Percentiles rank a stretch among this genome's conserved stretches.
Conservation (phyloP, 768 basidiomycete genomes). For the Mycena leptocephala region DNA sequence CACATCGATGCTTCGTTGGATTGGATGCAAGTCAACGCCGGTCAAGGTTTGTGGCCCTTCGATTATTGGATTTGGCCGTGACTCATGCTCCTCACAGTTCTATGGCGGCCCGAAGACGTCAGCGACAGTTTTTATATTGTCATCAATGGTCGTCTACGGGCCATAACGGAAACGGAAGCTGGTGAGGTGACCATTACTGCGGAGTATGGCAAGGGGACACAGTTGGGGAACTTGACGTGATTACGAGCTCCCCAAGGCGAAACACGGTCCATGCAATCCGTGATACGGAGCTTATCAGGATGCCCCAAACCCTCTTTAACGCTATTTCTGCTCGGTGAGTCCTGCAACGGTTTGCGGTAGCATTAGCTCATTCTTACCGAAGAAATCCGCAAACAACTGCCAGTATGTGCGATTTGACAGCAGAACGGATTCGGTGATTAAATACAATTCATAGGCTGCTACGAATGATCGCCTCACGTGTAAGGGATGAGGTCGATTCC, state of each 20-base stretch:
- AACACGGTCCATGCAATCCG: slow-evolving; percentile 98
- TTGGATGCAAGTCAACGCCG: slow-evolving; percentile 98
- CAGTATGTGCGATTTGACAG: slow-evolving; percentile 65
- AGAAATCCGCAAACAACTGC: slow-evolving; percentile 92
- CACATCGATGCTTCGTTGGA: slow-evolving; percentile 98
- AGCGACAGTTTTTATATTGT: slow-evolving; percentile 99
- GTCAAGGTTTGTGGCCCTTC: slow-evolving; percentile 65
- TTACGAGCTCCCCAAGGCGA: slow-evolving; percentile 89
- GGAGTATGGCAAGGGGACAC: slow-evolving; percentile 99
- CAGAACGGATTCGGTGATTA: not conserved
- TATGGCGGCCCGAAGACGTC: slow-evolving; percentile 92
- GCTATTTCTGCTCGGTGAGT: slow-evolving; percentile 90
- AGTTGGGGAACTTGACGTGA: slow-evolving; percentile 97
- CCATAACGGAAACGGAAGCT: slow-evolving; percentile 85
- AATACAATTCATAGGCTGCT: slow-evolving; percentile 66
- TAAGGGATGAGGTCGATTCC: slow-evolving; percentile 86
- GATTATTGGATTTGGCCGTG: not conserved
- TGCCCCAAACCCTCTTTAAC: slow-evolving; percentile 98
- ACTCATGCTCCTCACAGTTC: slow-evolving; percentile 57
- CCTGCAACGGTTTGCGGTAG: not conserved
- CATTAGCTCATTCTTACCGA: not conserved
- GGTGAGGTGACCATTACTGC: slow-evolving; percentile 88
- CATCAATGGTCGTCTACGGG: slow-evolving; percentile 95
- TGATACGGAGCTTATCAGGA: slow-evolving; percentile 96
- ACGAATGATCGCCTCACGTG: slow-evolving; percentile 93